Base-by-base conservation (phyloP, 495 filamentous ascomycete species). In the Penicillium arizonense region DNA sequence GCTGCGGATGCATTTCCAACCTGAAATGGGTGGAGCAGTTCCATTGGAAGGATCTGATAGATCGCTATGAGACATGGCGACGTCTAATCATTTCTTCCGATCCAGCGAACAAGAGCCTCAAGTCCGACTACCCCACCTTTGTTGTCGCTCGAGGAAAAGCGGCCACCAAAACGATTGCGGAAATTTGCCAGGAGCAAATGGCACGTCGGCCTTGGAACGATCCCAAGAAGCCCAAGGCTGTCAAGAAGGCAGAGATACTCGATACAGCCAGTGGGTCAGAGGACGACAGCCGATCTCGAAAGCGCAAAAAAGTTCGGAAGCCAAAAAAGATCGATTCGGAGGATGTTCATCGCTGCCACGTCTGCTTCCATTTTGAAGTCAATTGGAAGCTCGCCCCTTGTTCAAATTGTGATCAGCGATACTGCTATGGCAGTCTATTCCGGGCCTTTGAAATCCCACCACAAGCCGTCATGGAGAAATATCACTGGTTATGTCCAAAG, bases 1-100 rank as follows among this genome's bases (percentile, higher is more conserved):
- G 90, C 55, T 98, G 94, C 65, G 77, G 75, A 7, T 98, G 94
- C 58, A 78, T 94, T 32, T 94, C 91, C 5, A 84, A 82, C 9
- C 80, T 94, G 24, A 86, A 81, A 47, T 98, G 93, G 93, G 88
- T 89, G 23, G 91, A 98, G 62, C 94, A 98, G 65, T 96, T 91
- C 72, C 70, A 77, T 16, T 97, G 91, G 93, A 77, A 82, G 30
- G 80, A 88, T 5, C 76, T 97, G n/a, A 71, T 78, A 0, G 70
- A 81, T n/a, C 84, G 86, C 43, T 87, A 97, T 62, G 91, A 96
- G 40, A 69, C 70, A 0, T 98, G 94, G 89, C 82, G 91, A 24
- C 74, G 80, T 5, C 78, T 90, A 59, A 82, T 96, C 32, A 82
- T 92, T 33, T 71, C 79, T 11, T 78, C 87, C 53, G 82, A 88